phyloP scores from a whole-genome alignment of 768 basidiomycete genomes.

The Collybiopsis confluens region DNA sequence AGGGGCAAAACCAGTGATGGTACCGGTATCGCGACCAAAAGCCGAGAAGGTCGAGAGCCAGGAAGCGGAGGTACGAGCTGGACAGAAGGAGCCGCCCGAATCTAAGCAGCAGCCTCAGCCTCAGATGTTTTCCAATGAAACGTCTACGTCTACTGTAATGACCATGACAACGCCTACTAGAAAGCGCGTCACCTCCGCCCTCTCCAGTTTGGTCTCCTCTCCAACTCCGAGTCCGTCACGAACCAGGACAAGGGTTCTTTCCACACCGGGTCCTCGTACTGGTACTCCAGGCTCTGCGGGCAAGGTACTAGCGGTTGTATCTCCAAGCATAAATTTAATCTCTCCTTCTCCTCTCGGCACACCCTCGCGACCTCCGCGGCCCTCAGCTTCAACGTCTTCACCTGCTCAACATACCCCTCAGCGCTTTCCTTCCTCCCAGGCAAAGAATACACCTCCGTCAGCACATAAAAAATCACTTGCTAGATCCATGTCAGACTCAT shows the following conservation, averaged over 20 bases:
- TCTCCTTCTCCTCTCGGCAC: conserved; percentile 6
- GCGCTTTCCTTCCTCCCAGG: not conserved
- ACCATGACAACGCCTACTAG: not conserved
- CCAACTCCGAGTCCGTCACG: not conserved
- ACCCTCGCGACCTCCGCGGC: not conserved
- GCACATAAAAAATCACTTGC: not conserved
- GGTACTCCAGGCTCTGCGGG: not conserved
- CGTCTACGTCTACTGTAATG: conserved; percentile 1
- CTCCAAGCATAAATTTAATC: conserved; percentile 4
- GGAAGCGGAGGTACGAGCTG: not conserved
- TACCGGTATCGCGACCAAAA: not conserved
- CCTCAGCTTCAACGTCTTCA: not conserved
- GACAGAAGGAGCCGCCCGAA: not conserved
- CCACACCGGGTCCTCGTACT: not conserved
- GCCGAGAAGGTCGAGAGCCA: not conserved
- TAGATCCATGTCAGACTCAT: not conserved
- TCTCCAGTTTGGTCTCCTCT: not conserved
- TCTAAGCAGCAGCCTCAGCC: not conserved
- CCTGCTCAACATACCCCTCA: not conserved
- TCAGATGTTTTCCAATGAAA: not conserved
- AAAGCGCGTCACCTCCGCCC: conserved; percentile 1
- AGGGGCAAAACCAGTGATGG: not conserved
- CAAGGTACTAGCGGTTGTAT: not conserved
- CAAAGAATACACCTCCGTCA: not conserved
- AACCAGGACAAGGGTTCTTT: conserved; percentile 1